phyloP scores from a whole-genome alignment of 2,329 filamentous ascomycete species.

The Pseudopyrenochaeta lycopersici region DNA sequence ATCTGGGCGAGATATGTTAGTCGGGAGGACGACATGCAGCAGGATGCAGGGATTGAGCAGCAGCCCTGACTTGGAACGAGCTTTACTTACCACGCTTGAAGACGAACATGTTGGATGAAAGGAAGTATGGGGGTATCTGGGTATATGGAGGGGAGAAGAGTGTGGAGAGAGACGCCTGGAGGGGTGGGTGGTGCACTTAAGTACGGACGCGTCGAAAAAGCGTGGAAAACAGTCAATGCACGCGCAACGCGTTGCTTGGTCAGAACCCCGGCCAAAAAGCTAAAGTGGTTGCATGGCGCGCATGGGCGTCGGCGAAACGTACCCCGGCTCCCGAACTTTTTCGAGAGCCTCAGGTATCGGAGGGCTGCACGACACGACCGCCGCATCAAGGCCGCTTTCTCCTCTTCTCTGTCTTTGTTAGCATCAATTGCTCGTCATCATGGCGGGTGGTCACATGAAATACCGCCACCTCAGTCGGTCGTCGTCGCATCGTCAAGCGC shows the following conservation, averaged over 20 bases:
- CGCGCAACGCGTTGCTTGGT: slow-evolving; percentile 29
- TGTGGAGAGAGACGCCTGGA: slow-evolving; percentile 29
- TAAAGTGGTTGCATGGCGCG: slow-evolving; percentile 34
- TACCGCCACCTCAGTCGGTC: slow-evolving; percentile 88
- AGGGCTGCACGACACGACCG: slow-evolving; percentile 3
- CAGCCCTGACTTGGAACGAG: slow-evolving; percentile 3
- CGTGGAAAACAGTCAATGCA: slow-evolving; percentile 25
- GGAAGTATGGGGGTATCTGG: slow-evolving; percentile 31
- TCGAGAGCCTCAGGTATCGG: slow-evolving; percentile 11
- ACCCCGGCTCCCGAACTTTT: slow-evolving; percentile 38
- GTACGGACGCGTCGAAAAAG: slow-evolving; percentile 34
- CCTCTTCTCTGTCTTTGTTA: slow-evolving; percentile 8
- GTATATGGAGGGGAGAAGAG: slow-evolving; percentile 33
- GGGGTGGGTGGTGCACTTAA: slow-evolving; percentile 38
- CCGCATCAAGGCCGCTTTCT: slow-evolving; percentile 6
- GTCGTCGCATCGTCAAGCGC: slow-evolving; percentile 87
- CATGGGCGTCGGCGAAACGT: slow-evolving; percentile 21
- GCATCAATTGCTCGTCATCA: slow-evolving; percentile 50
- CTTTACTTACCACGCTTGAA: slow-evolving; percentile 52
- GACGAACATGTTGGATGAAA: slow-evolving; percentile 51
- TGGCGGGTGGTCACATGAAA: slow-evolving; percentile 88
- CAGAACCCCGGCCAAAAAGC: slow-evolving; percentile 17
- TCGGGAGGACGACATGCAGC: slow-evolving; percentile 30
- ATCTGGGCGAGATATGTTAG: slow-evolving; percentile 66
- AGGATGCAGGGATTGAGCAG: slow-evolving; percentile 14